phyloP scores from a whole-genome alignment of 768 basidiomycete genomes.

The Lenzites betulinus region DNA sequence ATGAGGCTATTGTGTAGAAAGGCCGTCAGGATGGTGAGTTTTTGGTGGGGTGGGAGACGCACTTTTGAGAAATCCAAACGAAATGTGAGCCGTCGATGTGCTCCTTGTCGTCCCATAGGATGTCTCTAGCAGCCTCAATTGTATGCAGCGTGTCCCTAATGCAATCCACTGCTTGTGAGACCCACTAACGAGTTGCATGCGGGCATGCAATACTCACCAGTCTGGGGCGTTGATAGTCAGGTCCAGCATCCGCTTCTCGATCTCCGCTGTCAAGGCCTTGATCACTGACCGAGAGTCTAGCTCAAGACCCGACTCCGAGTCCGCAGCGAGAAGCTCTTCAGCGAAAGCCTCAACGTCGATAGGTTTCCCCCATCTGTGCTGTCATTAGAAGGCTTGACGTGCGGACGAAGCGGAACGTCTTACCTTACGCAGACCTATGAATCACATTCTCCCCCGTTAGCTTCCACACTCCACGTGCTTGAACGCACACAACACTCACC shows the following conservation, averaged over 20 bases:
- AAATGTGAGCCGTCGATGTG: constrained; percentile 75
- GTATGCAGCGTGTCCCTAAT: constrained; percentile 83
- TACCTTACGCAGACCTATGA: constrained; percentile 61
- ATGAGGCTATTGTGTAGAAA: constrained; percentile 55
- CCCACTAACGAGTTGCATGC: neutral
- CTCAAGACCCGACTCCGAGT: constrained; percentile 24
- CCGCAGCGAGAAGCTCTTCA: constrained; percentile 70
- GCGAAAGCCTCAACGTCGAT: constrained; percentile 75
- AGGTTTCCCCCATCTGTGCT: constrained; percentile 73
- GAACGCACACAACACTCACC: constrained; percentile 51
- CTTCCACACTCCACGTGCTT: neutral
- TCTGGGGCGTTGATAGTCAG: constrained; percentile 90
- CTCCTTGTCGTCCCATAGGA: constrained; percentile 74
- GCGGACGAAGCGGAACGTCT: neutral
- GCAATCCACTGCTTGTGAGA: neutral
- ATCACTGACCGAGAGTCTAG: constrained; percentile 68
- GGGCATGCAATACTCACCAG: constrained; percentile 60
- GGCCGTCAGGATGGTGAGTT: neutral
- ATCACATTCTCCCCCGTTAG: neutral
- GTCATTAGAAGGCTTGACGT: neutral
- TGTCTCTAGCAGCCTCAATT: constrained; percentile 86
- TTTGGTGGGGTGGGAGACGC: constrained; percentile 34
- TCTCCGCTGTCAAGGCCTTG: constrained; percentile 76
- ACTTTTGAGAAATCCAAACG: constrained; percentile 87
- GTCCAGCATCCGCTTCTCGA: constrained; percentile 68